Evolutionary conservation across 2,329 filamentous ascomycete genomes (phyloP).

Genomic region (Anisogramma anomala): DNA sequence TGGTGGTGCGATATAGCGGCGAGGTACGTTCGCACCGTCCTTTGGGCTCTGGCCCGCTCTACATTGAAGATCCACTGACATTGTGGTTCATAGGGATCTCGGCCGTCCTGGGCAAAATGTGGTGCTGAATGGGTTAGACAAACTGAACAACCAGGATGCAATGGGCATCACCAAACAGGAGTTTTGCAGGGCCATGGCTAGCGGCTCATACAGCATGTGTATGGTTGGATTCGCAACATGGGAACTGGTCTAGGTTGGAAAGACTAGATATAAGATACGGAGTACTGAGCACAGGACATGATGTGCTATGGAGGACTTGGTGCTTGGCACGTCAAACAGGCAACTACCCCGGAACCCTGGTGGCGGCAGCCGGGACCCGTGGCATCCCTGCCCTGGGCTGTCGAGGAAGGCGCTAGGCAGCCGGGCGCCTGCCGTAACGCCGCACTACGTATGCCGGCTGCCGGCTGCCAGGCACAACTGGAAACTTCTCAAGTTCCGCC

Average conservation of each 20-base stretch:
- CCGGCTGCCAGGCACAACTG: no score
- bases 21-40: conserved; percentile 9
- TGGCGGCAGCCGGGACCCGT: no score
- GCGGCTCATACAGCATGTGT: conserved; percentile 28
- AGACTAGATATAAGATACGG: neutral
- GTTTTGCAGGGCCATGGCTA: conserved; percentile 32
- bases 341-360: no score
- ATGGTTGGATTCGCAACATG: conserved; percentile 36
- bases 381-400: no score
- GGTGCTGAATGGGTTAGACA: conserved; percentile 47
- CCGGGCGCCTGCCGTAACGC: no score
- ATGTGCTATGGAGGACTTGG: no score
- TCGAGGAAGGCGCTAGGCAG: no score
- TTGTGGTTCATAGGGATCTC: conserved; percentile 33
- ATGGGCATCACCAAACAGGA: conserved; percentile 38
- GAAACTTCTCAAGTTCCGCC: no score
- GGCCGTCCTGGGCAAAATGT: conserved; percentile 60
- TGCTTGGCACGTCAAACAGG: no score
- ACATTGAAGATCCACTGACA: neutral
- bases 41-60: no score
- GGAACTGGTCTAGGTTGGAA: conserved; percentile 31
- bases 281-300: no score
- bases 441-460: no score
- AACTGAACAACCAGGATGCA: conserved; percentile 33
- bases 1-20: conserved; percentile 71